A percentile compares a stretch with the other conserved stretches of the same genome.
Evolutionary conservation across 2,329 filamentous ascomycete species (phyloP).

Genomic region (Scedosporium aurantiacum): DNA sequence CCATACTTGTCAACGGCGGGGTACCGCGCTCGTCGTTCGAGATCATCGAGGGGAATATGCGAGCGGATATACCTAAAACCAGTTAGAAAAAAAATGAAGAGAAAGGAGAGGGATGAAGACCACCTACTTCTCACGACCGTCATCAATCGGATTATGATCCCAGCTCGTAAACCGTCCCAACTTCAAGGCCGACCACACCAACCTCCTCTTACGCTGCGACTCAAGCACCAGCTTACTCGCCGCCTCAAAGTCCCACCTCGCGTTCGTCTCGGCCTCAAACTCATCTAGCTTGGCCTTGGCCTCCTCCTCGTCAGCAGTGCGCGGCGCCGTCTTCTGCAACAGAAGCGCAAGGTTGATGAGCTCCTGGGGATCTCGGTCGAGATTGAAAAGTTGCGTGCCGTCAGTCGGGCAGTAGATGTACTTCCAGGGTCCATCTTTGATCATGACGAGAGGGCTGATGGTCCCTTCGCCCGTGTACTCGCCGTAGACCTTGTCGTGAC

Average conservation of each 20-base stretch:
- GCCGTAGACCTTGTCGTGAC: slow-evolving; percentile 78
- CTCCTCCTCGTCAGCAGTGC: slow-evolving; percentile 29
- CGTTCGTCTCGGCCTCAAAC: slow-evolving; percentile 62
- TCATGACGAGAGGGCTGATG: slow-evolving; percentile 85
- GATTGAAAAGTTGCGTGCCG: slow-evolving; percentile 73
- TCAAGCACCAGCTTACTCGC: slow-evolving; percentile 65
- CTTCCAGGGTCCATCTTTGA: slow-evolving; percentile 80
- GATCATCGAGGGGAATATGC: slow-evolving; percentile 67
- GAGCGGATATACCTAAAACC: slow-evolving; percentile 67
- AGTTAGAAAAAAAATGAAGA: slow-evolving; percentile 15
- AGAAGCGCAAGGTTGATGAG: slow-evolving; percentile 57
- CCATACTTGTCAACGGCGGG: slow-evolving; percentile 51
- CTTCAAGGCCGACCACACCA: slow-evolving; percentile 72
- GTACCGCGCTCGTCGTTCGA: slow-evolving; percentile 66
- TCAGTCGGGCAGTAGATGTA: slow-evolving; percentile 80
- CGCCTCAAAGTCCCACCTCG: slow-evolving; percentile 69
- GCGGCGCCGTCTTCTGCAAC: slow-evolving; percentile 20
- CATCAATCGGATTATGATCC: slow-evolving; percentile 71
- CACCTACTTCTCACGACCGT: slow-evolving; percentile 54
- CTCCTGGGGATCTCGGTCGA: slow-evolving; percentile 65
- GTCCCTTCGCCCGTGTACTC: slow-evolving; percentile 95
- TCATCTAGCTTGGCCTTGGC: slow-evolving; percentile 42
- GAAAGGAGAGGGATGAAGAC: neutral
- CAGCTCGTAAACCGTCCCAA: slow-evolving; percentile 67
- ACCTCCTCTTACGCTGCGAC: slow-evolving; percentile 66